Percentiles rank a stretch among this genome's conserved stretches.
These are phyloP conservation scores for Blastobotrys ciferrii DNA, from an alignment of 1,139 yeast species.

Conservation along the genomic window DNA sequence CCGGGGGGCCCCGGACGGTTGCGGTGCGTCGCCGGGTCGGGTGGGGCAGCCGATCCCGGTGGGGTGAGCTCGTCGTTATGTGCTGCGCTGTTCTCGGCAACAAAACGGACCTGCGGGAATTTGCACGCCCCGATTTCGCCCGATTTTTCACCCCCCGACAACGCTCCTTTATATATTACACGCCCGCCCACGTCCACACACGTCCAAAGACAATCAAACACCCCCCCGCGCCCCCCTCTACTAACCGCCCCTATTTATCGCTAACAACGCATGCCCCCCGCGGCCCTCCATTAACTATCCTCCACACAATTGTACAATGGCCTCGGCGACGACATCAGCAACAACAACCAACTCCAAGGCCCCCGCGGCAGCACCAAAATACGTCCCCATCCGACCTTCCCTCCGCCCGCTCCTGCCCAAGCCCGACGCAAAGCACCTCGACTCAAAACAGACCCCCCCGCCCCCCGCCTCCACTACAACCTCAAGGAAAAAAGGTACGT, in stretches of 20 bases:
- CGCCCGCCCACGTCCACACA: not conserved
- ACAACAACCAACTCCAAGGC: too few relatives aligned
- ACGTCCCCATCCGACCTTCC: conserved; percentile 39
- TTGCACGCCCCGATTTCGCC: not conserved
- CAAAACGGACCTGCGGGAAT: not conserved
- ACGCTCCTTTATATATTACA: not conserved
- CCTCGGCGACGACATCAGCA: conserved; percentile 8
- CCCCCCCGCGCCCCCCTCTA: too few relatives aligned
- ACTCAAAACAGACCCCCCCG: not conserved
- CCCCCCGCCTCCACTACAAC: not conserved
- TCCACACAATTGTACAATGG: not conserved
- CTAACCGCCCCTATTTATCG: too few relatives aligned
- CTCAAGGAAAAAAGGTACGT: conserved; percentile 7
- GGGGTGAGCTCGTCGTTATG: too few relatives aligned
- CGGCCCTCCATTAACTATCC: not conserved
- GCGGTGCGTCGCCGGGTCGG: too few relatives aligned
- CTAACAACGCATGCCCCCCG: not conserved
- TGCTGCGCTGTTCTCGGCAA: not conserved
- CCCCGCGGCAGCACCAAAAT: conserved; percentile 18
- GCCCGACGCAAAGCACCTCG: conserved; percentile 21
- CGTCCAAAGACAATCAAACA: too few relatives aligned
- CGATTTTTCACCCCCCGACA: not conserved
- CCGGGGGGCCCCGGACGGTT: too few relatives aligned
- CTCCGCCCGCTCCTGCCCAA: conserved; percentile 39
- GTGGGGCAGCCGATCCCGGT: too few relatives aligned